Evolutionary conservation across 176 grass and related monocot species (phyloP), one percentile per base, ranked within the genome.

Genomic region (Raddia guianensis): DNA sequence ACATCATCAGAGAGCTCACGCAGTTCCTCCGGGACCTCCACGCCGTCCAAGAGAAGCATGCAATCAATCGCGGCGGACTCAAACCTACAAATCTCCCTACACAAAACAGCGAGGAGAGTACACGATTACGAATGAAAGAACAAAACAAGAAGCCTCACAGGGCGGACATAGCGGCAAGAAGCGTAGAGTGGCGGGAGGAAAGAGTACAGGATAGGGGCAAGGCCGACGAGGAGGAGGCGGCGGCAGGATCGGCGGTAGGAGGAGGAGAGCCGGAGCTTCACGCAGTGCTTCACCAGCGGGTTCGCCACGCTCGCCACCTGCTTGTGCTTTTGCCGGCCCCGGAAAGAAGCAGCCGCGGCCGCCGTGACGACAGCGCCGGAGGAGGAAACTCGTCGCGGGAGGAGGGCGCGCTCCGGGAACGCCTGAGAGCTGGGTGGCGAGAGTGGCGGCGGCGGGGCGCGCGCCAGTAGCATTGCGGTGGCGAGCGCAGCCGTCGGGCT

Each of bases 221-320:
- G 86, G 74, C 95, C 95, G 78, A 98, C 86, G 71, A 98, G 84
- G 49, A 94, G 65, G 42, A 94, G 71, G 49, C 86, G 86, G 44
- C 65, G 74, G 74, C 67, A 89, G 19, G 85, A 89, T 2, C 86
- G 84, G 44, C 95, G 92, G 83, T 98, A 92, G 18, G 90, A 78
- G 70, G 90, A 78, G 44, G 88, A 92, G 70, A 91, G 83, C 37
- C 95, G 90, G 81, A 98, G 92, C 87, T 89, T 93, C 12, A 98
- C 92, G 66, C 90, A 94, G 86, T 94, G 95, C 86, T 98, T 98
- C 83, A 94, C 95, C 50, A 98, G 66, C 5, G 95, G 90, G 65
- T 98, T 98, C 20, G 88, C 81, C 60, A 90, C 88, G 81, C 95
- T 98, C 73, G 81, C 81, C 87, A 98, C 87, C 86, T 86, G 80